Evolutionary conservation across 2,329 filamentous ascomycete species (phyloP).

Genomic region (Fusarium tjaetaba): DNA sequence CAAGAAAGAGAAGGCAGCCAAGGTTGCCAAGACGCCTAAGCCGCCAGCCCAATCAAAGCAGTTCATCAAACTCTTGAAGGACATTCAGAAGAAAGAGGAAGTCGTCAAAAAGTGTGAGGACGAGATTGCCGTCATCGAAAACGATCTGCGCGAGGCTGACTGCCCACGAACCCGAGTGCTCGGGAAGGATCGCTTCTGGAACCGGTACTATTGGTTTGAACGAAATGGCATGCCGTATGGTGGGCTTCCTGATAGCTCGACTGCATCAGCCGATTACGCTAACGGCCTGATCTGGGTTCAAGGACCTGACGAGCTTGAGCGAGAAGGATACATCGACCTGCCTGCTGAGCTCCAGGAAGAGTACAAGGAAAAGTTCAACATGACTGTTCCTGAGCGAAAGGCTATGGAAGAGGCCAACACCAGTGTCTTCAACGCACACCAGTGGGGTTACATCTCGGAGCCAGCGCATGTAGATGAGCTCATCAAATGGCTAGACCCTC

Average conservation of each 20-base stretch:
- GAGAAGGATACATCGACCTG: slow-evolving; percentile 86
- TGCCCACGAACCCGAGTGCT: slow-evolving; percentile 89
- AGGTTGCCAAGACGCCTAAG: slow-evolving; percentile 70
- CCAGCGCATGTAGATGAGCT: slow-evolving; percentile 80
- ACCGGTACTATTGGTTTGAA: slow-evolving; percentile 99
- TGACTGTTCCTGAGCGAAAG: slow-evolving; percentile 88
- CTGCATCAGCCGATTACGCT: slow-evolving; percentile 85
- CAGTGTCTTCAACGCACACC: slow-evolving; percentile 76
- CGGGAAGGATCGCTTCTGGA: slow-evolving; percentile 96
- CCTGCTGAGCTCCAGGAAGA: slow-evolving; percentile 75
- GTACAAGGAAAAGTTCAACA: slow-evolving; percentile 80
- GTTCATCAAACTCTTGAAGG: slow-evolving; percentile 86
- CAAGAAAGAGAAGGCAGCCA: slow-evolving; percentile 66
- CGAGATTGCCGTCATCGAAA: slow-evolving; percentile 85
- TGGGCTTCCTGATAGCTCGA: slow-evolving; percentile 88
- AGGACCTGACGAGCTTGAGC: slow-evolving; percentile 89
- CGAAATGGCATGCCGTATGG: slow-evolving; percentile 97
- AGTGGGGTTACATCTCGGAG: slow-evolving; percentile 94
- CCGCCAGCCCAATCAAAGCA: slow-evolving; percentile 84
- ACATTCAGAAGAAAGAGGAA: slow-evolving; percentile 88
- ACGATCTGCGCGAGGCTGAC: slow-evolving; percentile 92
- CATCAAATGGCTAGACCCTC: slow-evolving; percentile 87
- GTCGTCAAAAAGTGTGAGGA: slow-evolving; percentile 84
- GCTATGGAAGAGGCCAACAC: slow-evolving; percentile 84
- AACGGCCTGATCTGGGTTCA: slow-evolving; percentile 98